Evolutionary conservation across 192 early-diverging fungal species (phyloP).

Genomic region (Coemansia sp.): DNA sequence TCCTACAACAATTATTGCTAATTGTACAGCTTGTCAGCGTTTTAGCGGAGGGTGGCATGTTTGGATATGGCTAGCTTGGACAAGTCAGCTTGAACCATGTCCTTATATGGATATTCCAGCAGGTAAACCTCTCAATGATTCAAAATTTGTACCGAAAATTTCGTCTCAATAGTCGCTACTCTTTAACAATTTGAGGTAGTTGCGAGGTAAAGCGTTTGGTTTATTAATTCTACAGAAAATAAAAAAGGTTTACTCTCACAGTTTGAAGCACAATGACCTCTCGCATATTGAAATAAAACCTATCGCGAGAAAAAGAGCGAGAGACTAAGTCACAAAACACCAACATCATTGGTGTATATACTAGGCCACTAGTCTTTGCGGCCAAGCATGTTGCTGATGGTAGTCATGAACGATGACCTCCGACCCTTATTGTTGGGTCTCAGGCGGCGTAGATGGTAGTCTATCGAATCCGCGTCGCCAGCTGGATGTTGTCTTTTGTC

Average conservation of each 20-base stretch:
- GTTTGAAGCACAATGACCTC: too few species aligned
- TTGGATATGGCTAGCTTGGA: too few species aligned
- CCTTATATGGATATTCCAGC: not conserved
- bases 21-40: too few species aligned
- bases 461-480: slow-evolving; percentile 39
- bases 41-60: too few species aligned
- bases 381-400: slow-evolving; percentile 50
- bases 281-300: not conserved
- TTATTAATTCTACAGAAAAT: too few species aligned
- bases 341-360: not conserved
- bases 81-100: slow-evolving; percentile 27
- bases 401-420: slow-evolving; percentile 50
- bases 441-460: slow-evolving; percentile 39
- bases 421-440: slow-evolving; percentile 29
- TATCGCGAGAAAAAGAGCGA: not conserved
- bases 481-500: not conserved
- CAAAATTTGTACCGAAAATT: too few species aligned
- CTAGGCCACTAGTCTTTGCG: slow-evolving; percentile 25
- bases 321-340: not conserved
- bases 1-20: too few species aligned
- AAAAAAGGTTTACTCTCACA: too few species aligned
- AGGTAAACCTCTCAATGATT: too few species aligned
- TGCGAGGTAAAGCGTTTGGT: too few species aligned
- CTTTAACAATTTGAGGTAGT: too few species aligned
- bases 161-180: not conserved